Evolutionary conservation across 805 yeast species (phyloP).

Genomic region (Nakazawaea molendinolei): DNA sequence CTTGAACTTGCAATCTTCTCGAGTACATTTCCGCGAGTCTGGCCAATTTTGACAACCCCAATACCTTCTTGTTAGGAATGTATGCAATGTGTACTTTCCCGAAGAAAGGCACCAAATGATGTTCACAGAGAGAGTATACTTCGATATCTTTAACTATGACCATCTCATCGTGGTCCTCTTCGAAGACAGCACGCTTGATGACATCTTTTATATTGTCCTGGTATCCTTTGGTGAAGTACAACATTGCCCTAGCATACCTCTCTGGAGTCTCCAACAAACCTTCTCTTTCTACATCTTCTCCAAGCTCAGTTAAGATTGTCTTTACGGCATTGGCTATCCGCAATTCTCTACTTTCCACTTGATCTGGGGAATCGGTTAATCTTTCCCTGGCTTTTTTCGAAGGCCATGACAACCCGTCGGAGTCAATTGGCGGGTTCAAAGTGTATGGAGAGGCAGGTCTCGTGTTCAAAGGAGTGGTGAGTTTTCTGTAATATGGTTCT

Average conservation of each 20-base stretch:
- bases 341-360: constrained; percentile 55
- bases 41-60: constrained; percentile 90
- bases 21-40: constrained; percentile 96
- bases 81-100: constrained; percentile 98
- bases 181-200: constrained; percentile 91
- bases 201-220: constrained; percentile 91
- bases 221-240: constrained; percentile 92
- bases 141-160: constrained; percentile 95
- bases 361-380: constrained; percentile 62
- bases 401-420: constrained; percentile 94
- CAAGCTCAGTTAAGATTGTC: constrained; percentile 71
- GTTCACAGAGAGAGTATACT: constrained; percentile 90
- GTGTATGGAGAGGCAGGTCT: constrained; percentile 82
- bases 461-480: constrained; percentile 58
- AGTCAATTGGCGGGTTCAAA: constrained; percentile 77
- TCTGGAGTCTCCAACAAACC: constrained; percentile 93
- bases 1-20: constrained; percentile 96
- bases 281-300: constrained; percentile 85
- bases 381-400: constrained; percentile 76
- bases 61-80: constrained; percentile 88
- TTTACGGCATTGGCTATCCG: constrained; percentile 84
- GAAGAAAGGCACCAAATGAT: constrained; percentile 93
- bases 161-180: constrained; percentile 99
- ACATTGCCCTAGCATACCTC: constrained; percentile 94
- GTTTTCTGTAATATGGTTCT: constrained; percentile 28